Base-by-base conservation (phyloP, 345 rosid genomes). In the Dipteronia sinensis region DNA sequence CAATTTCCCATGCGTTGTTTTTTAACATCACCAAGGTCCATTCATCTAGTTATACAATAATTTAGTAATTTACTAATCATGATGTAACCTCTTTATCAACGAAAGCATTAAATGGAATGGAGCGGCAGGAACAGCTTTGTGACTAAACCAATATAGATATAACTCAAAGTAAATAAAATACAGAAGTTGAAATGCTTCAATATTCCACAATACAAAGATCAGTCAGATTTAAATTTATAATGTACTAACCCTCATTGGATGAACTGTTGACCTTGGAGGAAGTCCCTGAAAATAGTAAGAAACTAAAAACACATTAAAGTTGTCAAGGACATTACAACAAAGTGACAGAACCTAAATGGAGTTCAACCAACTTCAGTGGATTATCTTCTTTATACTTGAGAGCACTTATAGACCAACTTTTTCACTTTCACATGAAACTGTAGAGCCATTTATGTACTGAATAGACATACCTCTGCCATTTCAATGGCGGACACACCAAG, bases 401-500 rank as follows among this genome's bases (percentile, higher is more conserved):
- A 23, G 31, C 40, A 31, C 42, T 47, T 23, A 40, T 34, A 29
- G 13, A 0, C 22, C 23, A 19, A 56, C 19, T 16, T 56, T 56
- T 56, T 9, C 62, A 53, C 4, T 46, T 55, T 65, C 16, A 27
- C 13, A 62, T 16, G 65, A n/a, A 68, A 76, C 70, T 22, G 13
- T 10, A 3, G 38, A 74, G 46, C 44, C 62, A 74, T 47, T 78
- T 64, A 72, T 53, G 19, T 10, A 77, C 59, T 70, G 34, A 61
- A 76, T 61, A 59, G 22, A 29, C 55, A 82, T 90, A 95, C 99
- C 99, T 96, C 99, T 13, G 99, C 99, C 99, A 96, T 92, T 89
- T 96, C 99, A 88, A 96, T 89, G 67, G 99, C 99, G 85, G 99
- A 96, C 80, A 96, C 97, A 79, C 99, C 98, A 82, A 96, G 97